phyloP scores from a whole-genome alignment of 352 stramenopile species.

The Globisporangium splendens region DNA sequence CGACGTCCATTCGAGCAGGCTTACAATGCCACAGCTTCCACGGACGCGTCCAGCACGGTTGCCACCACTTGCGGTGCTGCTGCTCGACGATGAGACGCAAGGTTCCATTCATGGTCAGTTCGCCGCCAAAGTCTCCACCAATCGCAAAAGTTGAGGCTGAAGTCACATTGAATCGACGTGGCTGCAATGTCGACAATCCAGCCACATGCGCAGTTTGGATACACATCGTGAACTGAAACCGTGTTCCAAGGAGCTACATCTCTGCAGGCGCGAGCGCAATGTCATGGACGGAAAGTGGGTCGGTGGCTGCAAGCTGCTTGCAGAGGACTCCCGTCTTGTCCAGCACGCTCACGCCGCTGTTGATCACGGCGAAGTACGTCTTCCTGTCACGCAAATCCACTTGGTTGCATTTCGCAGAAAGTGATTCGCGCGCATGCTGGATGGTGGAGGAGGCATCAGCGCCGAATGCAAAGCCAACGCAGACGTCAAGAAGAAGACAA shows the following conservation, averaged over 20 bases:
- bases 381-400: background rate
- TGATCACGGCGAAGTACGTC: background rate
- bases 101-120: background rate
- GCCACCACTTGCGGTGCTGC: conserved; percentile 11
- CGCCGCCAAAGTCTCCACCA: background rate
- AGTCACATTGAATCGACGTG: conserved; percentile 1
- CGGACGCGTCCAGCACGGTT: conserved; percentile 5
- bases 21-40: background rate
- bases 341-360: background rate
- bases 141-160: background rate
- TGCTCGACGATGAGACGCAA: conserved; percentile 6
- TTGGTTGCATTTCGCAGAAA: no score
- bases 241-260: background rate
- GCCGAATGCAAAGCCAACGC: no score
- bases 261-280: background rate
- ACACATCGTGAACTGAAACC: background rate
- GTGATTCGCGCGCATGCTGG: no score
- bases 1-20: conserved; percentile 2
- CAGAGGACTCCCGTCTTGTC: background rate
- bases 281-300: background rate
- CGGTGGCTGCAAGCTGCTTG: background rate
- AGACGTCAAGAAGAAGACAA: no score
- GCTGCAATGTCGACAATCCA: background rate
- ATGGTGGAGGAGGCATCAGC: no score
- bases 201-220: background rate